These are phyloP conservation scores for Colletotrichum eleusines DNA, from an alignment of 2,329 filamentous ascomycete species.

Conservation along the genomic window DNA sequence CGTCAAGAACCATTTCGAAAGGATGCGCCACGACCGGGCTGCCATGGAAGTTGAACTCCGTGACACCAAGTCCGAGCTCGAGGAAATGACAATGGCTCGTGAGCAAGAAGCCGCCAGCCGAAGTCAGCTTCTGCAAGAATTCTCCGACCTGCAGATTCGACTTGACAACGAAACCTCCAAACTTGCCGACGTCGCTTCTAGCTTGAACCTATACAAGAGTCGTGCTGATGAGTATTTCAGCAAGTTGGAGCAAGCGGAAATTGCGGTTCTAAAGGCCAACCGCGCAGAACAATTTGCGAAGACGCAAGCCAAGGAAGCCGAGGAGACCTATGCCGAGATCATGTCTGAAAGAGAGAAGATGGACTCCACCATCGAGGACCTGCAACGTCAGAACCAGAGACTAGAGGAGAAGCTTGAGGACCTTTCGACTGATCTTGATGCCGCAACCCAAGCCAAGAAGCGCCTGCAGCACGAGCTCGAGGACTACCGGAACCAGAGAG, in stretches of 20 bases:
- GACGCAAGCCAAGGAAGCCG: constrained; percentile 87
- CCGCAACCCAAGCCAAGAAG: constrained; percentile 89
- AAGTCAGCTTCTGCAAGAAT: constrained; percentile 90
- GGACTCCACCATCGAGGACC: constrained; percentile 87
- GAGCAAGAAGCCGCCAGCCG: constrained; percentile 92
- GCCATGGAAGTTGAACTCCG: constrained; percentile 87
- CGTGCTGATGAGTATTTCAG: constrained; percentile 96
- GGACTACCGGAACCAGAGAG: constrained; percentile 94
- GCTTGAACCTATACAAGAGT: constrained; percentile 88
- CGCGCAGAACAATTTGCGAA: constrained; percentile 95
- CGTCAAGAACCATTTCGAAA: constrained; percentile 88
- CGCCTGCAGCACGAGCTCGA: constrained; percentile 96
- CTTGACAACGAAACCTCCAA: constrained; percentile 91
- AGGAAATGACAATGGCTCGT: constrained; percentile 80
- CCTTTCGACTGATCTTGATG: constrained; percentile 87
- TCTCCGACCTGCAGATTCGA: constrained; percentile 91
- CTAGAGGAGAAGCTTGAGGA: constrained; percentile 94
- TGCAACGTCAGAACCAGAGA: constrained; percentile 89
- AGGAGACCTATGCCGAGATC: constrained; percentile 89
- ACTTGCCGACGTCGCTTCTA: constrained; percentile 84
- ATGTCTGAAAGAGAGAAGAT: constrained; percentile 94
- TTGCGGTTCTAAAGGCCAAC: constrained; percentile 90
- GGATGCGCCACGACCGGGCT: constrained; percentile 83
- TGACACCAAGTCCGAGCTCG: constrained; percentile 84
- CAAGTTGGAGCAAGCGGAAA: constrained; percentile 97